phyloP scores from a whole-genome alignment of 306 rosid species.

The Mimosa bimucronata region DNA sequence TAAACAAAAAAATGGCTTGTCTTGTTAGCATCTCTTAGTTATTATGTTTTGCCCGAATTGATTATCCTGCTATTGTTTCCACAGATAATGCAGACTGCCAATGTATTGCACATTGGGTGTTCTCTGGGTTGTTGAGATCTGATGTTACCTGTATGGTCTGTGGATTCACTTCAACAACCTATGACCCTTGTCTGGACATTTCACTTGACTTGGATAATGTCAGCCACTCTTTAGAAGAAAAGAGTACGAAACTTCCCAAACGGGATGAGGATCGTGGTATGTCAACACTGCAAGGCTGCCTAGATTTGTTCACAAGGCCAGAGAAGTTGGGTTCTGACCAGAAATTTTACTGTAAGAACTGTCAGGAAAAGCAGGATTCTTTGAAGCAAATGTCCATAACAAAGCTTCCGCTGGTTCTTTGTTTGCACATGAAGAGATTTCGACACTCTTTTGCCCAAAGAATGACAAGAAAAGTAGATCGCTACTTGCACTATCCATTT shows the following conservation, averaged over 20 bases:
- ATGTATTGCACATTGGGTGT: conserved; percentile 83
- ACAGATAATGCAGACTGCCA: conserved; percentile 75
- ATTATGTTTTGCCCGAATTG: conserved; percentile 30
- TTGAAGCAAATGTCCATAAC: conserved; percentile 81
- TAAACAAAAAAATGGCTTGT: conserved; percentile 1
- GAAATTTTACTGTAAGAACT: conserved; percentile 80
- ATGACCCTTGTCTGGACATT: conserved; percentile 86
- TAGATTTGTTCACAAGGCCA: conserved; percentile 80
- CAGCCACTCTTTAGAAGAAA: conserved; percentile 38
- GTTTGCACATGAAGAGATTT: conserved; percentile 82
- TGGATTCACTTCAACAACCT: conserved; percentile 89
- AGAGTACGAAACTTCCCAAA: conserved; percentile 57
- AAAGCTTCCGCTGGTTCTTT: conserved; percentile 80
- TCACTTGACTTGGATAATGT: conserved; percentile 68
- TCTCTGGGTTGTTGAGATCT: conserved; percentile 83
- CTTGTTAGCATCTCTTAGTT: conserved; percentile 16
- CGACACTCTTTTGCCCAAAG: conserved; percentile 74
- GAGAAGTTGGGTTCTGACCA: conserved; percentile 96
- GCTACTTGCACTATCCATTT: conserved; percentile 78
- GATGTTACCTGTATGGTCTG: conserved; percentile 93
- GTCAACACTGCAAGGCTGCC: conserved; percentile 76
- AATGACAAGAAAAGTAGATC: conserved; percentile 69
- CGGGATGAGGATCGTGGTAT: conserved; percentile 48
- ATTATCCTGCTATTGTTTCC: conserved; percentile 34
- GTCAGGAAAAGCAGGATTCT: conserved; percentile 71